These are phyloP conservation scores for Ensete glaucum DNA, from an alignment of 176 grass and related monocot genomes.

Conservation along the genomic window DNA sequence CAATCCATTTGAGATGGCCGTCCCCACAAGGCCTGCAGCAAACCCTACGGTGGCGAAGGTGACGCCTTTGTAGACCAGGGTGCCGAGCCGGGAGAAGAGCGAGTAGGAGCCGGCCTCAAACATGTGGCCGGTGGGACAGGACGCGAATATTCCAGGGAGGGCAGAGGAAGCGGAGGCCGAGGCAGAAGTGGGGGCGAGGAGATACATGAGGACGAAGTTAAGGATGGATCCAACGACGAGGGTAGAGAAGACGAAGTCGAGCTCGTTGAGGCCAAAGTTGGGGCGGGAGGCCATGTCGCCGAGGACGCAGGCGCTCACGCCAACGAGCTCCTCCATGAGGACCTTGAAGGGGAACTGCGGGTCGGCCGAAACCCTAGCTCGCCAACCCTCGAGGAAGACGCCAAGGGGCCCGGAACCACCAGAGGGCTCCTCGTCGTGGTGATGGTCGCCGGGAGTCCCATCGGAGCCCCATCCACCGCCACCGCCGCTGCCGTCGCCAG, in stretches of 20 bases:
- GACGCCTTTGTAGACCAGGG: conserved; percentile 11
- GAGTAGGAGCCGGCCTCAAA: conserved; percentile 13
- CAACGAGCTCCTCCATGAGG: conserved; percentile 17
- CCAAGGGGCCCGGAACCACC: background rate
- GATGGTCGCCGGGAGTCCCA: background rate
- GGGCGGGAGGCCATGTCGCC: conserved; percentile 17
- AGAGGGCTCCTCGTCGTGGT: conserved; percentile 3
- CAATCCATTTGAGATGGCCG: conserved; percentile 12
- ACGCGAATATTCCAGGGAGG: conserved; percentile 4
- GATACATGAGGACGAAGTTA: conserved; percentile 19
- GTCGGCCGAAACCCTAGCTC: conserved; percentile 8
- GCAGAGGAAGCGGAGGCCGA: background rate
- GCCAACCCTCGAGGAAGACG: conserved; percentile 8
- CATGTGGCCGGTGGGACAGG: conserved; percentile 16
- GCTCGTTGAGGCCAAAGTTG: conserved; percentile 15
- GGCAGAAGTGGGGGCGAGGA: conserved; percentile 8
- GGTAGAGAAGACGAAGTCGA: conserved; percentile 20
- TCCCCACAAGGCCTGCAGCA: conserved; percentile 9
- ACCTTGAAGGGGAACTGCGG: conserved; percentile 19
- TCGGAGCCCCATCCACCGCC: background rate
- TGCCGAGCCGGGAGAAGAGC: conserved; percentile 9
- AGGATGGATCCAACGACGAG: conserved; percentile 14
- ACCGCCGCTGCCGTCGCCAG: background rate
- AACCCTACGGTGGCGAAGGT: conserved; percentile 15
- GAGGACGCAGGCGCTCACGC: conserved; percentile 14